Evolutionary conservation across 441 rosid species (phyloP), one percentile per base, ranked within the genome.

Genomic region (Pelargonium citronellum): DNA sequence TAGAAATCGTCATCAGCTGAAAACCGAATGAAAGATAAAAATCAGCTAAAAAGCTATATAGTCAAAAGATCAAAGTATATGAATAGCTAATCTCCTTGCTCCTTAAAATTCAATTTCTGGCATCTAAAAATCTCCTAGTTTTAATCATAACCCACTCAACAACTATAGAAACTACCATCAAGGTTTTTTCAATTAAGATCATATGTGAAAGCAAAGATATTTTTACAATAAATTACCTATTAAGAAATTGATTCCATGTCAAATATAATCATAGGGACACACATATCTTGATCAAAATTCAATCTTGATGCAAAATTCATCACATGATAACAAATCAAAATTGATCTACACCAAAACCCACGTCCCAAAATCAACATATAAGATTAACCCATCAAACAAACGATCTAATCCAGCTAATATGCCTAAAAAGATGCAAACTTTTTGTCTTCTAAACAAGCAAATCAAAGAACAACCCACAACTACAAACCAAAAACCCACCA

Each of bases 1-100:
- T 78, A 87, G 79, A 91, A 94, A 71, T 87, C 91, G 80, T 76
- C 90, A 41, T 78, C 88, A 66, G 89, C 98, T 94, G 82, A 24
- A 83, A 73, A 75, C 20, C 27, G 44, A 44, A n/a, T n/a, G n/a
- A 64, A 49, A 46, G 51, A 11, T 46, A 46, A 46, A 46, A 13
- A 2, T 46, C 51, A 46, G 51, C 10, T 46, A n/a, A n/a, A 46
- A 46, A 46, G 8, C 5, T 13, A 46, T 9, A 11, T 46, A 0
- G 51, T 46, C 11, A 46, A 9, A 9, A 46, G 4, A 46, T 46
- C n/a, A 46, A 46, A 46, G 51, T 9, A 46, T 46, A 13, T 46
- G 5, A 46, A 1, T 46, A 7, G 8, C 55, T 49, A 49, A 4
- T 10, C 4, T 49, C 15, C 2, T 46, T 1, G n/a, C 13, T 10